phyloP scores from a whole-genome alignment of 164 flowering plant genomes.

The Protea cynaroides region DNA sequence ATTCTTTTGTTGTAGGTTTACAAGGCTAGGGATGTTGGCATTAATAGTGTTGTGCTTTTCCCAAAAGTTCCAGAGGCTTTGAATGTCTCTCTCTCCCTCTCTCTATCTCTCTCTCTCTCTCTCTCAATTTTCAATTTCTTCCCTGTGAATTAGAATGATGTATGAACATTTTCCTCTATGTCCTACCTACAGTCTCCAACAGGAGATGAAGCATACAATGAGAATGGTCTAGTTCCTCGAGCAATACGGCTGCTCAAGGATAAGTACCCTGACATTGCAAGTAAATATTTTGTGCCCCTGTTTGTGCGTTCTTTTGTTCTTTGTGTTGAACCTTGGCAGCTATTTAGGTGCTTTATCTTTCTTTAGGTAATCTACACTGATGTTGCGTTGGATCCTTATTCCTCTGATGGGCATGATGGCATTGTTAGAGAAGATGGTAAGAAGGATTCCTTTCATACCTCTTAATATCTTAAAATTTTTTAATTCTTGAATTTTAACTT shows the following conservation, averaged over 20 bases:
- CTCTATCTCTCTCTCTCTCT: background rate
- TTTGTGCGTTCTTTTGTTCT: background rate
- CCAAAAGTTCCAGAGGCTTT: slow-evolving; percentile 96
- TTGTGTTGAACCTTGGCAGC: background rate
- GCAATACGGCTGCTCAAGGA: slow-evolving; percentile 80
- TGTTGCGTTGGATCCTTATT: slow-evolving; percentile 96
- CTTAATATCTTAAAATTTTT: background rate
- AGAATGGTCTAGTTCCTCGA: slow-evolving; percentile 82
- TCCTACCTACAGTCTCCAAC: slow-evolving; percentile 60
- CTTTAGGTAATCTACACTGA: slow-evolving; percentile 89
- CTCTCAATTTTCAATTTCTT: slow-evolving; percentile 12
- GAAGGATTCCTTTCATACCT: slow-evolving; percentile 5
- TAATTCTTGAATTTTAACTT: background rate
- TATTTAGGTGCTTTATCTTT: slow-evolving; percentile 6
- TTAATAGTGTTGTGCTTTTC: slow-evolving; percentile 84
- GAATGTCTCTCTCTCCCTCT: slow-evolving; percentile 46
- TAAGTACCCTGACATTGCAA: slow-evolving; percentile 89
- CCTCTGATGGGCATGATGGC: slow-evolving; percentile 97
- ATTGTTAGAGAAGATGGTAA: slow-evolving; percentile 98
- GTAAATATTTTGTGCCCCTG: slow-evolving; percentile 17
- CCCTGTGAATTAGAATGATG: background rate
- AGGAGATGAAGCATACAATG: slow-evolving; percentile 97
- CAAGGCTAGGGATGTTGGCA: slow-evolving; percentile 94
- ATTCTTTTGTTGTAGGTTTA: slow-evolving; percentile 44
- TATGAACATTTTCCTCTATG: slow-evolving; percentile 15